Base-by-base conservation (phyloP, 2,329 filamentous ascomycete species). In the Fusarium sp. region DNA sequence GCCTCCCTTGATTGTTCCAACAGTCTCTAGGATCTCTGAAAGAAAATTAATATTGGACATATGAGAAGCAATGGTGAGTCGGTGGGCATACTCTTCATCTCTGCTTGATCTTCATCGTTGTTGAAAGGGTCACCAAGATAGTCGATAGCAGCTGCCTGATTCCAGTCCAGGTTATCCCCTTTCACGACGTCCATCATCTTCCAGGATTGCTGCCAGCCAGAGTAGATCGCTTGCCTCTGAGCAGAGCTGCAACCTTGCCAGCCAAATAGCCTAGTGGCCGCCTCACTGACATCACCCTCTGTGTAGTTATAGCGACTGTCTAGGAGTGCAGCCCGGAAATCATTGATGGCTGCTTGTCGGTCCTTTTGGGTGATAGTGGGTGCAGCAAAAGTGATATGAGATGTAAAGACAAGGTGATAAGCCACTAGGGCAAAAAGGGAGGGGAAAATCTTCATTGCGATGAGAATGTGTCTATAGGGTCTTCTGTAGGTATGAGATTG, bases 201-300 rank as follows among this genome's bases (percentile, higher is more conserved):
- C 49, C 49, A 51, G 5, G 49, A 41, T 15, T 51, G 37, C 4
- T 51, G 37, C 49, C 37, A 51, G 6, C 49, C 49, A n/a, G 49
- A 51, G 19, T 51, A 51, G 7, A 51, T 51, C 4, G 19, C 49
- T 14, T 7, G 14, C 2, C 14, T 32, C 26, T 19, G 9, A 10
- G 14, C 3, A 9, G 9, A 8, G n/a, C 19, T 47, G 11, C 44
- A 47, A n/a, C 37, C 37, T 17, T 41, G 26, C 49, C 49, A 51
- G 11, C 37, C 49, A 17, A 51, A 41, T 6, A 51, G 37, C 15
- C 49, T 51, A 4, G 49, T 51, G 19, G 26, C 37, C 7, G 14
- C 2, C 8, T 41, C 26, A 6, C 3, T 26, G 9, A 51, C 9
- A 24, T 51, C 37, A 3, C n/a, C 9, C 6, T 32, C 26, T 4